Evolutionary conservation across 1,284 basidiomycete genomes (phyloP).

Genomic region (Rhizoctonia solani): DNA sequence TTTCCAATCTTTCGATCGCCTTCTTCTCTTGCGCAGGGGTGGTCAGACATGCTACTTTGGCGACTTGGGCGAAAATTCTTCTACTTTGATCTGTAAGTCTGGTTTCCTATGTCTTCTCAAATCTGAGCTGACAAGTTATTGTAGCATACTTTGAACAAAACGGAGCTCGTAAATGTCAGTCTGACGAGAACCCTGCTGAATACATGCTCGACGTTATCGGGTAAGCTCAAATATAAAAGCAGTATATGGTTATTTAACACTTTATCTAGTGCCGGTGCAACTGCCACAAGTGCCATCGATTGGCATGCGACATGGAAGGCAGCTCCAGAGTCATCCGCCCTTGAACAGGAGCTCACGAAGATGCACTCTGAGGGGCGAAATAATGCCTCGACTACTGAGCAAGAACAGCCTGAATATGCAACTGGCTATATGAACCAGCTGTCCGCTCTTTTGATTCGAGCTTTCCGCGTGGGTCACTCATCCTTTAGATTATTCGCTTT

Average conservation of each 20-base stretch:
- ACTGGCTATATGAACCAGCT: conserved; percentile 58
- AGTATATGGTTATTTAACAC: conserved; percentile 60
- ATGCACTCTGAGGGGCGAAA: conserved; percentile 10
- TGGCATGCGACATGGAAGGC: conserved; percentile 31
- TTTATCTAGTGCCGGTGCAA: conserved; percentile 74
- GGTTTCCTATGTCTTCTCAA: no score
- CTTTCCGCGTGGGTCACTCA: conserved; percentile 46
- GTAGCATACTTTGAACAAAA: conserved; percentile 57
- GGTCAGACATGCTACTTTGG: conserved; percentile 61
- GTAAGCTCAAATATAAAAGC: conserved; percentile 48
- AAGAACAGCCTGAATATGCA: conserved; percentile 55
- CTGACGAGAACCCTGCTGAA: conserved; percentile 56
- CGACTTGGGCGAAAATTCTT: conserved; percentile 56
- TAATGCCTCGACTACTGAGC: conserved; percentile 32
- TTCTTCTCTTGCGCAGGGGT: conserved; percentile 53
- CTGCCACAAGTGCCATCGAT: conserved; percentile 48
- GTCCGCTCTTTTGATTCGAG: conserved; percentile 55
- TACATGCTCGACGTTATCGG: conserved; percentile 63
- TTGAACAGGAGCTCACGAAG: conserved; percentile 29
- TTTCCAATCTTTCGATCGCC: conserved; percentile 56
- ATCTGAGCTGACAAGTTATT: conserved; percentile 52
- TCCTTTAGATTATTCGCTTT: not conserved
- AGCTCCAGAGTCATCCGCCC: conserved; percentile 15
- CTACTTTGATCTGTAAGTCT: no score
- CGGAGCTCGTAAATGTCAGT: conserved; percentile 54